Conservation (phyloP, 352 stramenopile genomes). For the Pythium guiyangense region DNA sequence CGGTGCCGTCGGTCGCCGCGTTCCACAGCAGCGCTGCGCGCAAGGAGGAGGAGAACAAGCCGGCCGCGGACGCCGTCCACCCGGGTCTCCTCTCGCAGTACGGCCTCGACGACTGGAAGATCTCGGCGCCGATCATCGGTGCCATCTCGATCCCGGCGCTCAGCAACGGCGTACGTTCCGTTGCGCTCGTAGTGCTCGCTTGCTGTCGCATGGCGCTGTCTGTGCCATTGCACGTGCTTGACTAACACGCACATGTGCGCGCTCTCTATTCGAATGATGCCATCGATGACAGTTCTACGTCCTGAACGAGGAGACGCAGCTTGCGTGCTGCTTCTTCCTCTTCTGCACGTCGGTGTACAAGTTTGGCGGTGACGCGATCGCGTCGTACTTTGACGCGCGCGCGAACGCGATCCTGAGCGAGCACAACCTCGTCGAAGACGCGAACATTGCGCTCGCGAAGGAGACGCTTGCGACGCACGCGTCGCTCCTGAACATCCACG, state of each 20-base stretch:
- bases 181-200: not conserved
- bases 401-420: conserved; percentile 73
- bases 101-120: conserved; percentile 82
- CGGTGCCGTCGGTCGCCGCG: conserved; percentile 17
- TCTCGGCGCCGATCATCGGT: conserved; percentile 67
- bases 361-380: conserved; percentile 76
- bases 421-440: conserved; percentile 82
- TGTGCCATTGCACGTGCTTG: not conserved
- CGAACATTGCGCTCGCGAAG: conserved; percentile 79
- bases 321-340: conserved; percentile 82
- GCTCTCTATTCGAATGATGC: not conserved
- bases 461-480: conserved; percentile 81
- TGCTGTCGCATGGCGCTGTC: not conserved
- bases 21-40: conserved; percentile 56
- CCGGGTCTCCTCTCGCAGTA: conserved; percentile 56
- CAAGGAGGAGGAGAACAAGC: conserved; percentile 46
- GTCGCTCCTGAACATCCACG: conserved; percentile 80
- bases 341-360: conserved; percentile 86
- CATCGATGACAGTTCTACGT: conserved; percentile 57
- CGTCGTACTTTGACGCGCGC: conserved; percentile 83
- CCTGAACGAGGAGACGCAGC: conserved; percentile 82
- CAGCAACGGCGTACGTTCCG: conserved; percentile 68
- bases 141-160: conserved; percentile 70
- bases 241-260: conserved; percentile 5
- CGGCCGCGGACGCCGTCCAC: conserved; percentile 32